Evolutionary conservation across 2,329 filamentous ascomycete species (phyloP).

Genomic region (Lomentospora prolificans): DNA sequence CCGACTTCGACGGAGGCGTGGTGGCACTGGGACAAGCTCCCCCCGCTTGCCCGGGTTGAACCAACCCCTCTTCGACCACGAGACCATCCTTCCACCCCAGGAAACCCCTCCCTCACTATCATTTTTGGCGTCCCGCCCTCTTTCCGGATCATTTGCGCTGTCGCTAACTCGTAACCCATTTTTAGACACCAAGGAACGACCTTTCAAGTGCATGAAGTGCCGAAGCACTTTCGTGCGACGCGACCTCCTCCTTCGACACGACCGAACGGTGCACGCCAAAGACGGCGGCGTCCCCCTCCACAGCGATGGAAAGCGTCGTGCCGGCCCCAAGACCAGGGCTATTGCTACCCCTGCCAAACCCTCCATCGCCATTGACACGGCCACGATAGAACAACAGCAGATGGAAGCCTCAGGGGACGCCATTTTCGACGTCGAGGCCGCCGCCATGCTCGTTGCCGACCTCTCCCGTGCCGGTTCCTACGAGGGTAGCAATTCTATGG

Average conservation of each 20-base stretch:
- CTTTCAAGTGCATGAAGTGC: constrained; percentile 98
- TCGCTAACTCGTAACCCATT: constrained; percentile 11
- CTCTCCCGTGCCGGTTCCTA: constrained; percentile 63
- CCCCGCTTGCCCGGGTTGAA: background rate
- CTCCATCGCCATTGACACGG: constrained; percentile 70
- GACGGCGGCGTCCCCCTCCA: constrained; percentile 90
- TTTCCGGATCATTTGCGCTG: background rate
- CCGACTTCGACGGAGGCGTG: background rate
- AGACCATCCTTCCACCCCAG: constrained; percentile 11
- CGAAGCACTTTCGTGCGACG: constrained; percentile 96
- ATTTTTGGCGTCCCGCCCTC: constrained; percentile 3
- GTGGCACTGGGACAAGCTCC: background rate
- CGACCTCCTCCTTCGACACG: constrained; percentile 90
- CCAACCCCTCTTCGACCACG: constrained; percentile 9
- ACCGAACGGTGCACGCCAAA: constrained; percentile 96
- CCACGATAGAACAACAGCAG: constrained; percentile 64
- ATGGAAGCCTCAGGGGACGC: constrained; percentile 85
- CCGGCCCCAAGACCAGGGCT: constrained; percentile 57
- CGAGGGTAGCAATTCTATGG: constrained; percentile 50
- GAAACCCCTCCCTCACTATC: constrained; percentile 4
- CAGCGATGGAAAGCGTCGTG: constrained; percentile 84
- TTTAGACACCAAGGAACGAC: constrained; percentile 92
- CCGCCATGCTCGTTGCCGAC: constrained; percentile 97
- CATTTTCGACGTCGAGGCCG: constrained; percentile 92
- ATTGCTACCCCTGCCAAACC: constrained; percentile 60